A percentile compares a stretch with the other conserved stretches of the same genome.
phyloP scores from a whole-genome alignment of 345 rosid genomes.

The Angophora floribunda region DNA sequence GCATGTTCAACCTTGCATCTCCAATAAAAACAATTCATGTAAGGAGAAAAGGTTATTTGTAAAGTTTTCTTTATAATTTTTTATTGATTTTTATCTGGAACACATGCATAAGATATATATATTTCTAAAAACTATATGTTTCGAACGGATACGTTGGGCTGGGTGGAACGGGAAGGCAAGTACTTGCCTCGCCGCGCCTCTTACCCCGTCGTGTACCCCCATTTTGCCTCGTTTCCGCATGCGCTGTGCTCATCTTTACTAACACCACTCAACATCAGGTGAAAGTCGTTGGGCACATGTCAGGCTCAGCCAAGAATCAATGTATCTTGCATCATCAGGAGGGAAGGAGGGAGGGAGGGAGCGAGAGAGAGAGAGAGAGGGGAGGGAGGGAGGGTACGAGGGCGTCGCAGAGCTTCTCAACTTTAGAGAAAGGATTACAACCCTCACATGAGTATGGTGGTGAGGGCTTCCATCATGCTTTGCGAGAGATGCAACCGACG shows the following conservation, averaged over 20 bases:
- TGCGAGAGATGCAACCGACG: neutral
- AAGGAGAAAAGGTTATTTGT: neutral
- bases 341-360: neutral
- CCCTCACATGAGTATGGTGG: neutral
- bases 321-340: neutral
- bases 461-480: neutral
- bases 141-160: neutral
- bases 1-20: neutral
- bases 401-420: neutral
- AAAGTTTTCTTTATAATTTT: neutral
- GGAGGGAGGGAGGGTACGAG: neutral
- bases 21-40: neutral
- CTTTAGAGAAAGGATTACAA: neutral
- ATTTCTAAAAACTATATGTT: neutral
- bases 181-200: neutral
- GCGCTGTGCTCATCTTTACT: neutral
- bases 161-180: neutral
- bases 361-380: neutral
- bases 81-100: neutral
- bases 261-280: neutral
- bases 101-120: neutral
- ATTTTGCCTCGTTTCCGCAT: neutral
- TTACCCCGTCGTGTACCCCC: neutral
- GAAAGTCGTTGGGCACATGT: neutral
- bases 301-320: neutral